These are phyloP conservation scores for Nothophytophthora sp. DNA, from an alignment of 352 stramenopile genomes.

Conservation along the genomic window DNA sequence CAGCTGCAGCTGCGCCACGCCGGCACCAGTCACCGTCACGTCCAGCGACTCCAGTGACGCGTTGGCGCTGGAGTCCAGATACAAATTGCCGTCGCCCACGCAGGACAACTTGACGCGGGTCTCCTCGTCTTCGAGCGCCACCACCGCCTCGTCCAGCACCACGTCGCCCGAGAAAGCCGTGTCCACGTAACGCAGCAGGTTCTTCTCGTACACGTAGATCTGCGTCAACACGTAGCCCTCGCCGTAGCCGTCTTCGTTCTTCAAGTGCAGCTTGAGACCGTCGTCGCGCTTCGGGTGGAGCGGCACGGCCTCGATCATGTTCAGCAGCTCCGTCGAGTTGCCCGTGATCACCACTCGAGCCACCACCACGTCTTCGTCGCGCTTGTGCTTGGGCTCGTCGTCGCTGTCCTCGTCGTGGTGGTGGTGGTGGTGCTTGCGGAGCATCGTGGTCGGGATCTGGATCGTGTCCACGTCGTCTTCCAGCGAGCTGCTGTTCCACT, in stretches of 20 bases:
- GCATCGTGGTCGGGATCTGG: constrained; percentile 31
- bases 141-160: constrained; percentile 42
- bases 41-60: constrained; percentile 31
- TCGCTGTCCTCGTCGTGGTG: constrained; percentile 20
- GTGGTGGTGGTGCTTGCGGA: constrained; percentile 33
- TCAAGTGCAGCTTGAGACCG: constrained; percentile 51
- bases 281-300: constrained; percentile 40
- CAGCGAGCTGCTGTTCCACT: constrained; percentile 16
- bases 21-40: constrained; percentile 37
- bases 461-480: constrained; percentile 24
- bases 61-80: constrained; percentile 30
- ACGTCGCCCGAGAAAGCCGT: constrained; percentile 39
- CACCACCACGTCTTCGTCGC: constrained; percentile 30
- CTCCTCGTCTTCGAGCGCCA: constrained; percentile 36
- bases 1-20: constrained; percentile 32
- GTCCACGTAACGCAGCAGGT: constrained; percentile 36
- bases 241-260: constrained; percentile 47
- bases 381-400: not conserved
- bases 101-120: constrained; percentile 45
- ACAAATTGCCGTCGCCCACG: constrained; percentile 40
- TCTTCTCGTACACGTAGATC: constrained; percentile 53
- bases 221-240: constrained; percentile 59
- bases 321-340: constrained; percentile 56
- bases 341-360: constrained; percentile 56
- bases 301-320: constrained; percentile 43